Base-by-base conservation (phyloP, 1,284 basidiomycete genomes). In the Sporisorium reilianum region DNA sequence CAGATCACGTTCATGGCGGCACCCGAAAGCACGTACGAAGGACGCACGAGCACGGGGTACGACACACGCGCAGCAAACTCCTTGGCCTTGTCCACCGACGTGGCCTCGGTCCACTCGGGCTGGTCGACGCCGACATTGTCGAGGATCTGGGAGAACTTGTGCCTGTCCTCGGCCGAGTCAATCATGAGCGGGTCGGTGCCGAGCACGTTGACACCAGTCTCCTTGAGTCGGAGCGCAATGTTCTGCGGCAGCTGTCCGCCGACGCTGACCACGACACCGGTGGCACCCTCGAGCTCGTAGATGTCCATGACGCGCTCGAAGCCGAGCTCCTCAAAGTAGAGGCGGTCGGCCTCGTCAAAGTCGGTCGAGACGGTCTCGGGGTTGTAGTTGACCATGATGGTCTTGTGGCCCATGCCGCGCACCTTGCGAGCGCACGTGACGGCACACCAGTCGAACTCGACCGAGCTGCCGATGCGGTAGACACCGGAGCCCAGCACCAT, bases 371-470 rank as follows among this genome's bases (percentile, higher is more conserved):
- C 97, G 5, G 97, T 99, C 87, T 99, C 97, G 18, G 96, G 97
- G 87, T 99, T 99, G 87, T 99, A 99, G 88, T 99, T 99, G 89
- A 99, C 89, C 96, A 99, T 99, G 87, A 99, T 91, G 45, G 97
- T 98, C 87, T 91, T 90, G 86, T 93, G 92, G 84, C 95, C 95
- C 89, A 95, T 92, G 73, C 91, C 90, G 75, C 95, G 89, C 75
- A 99, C 90, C 83, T 92, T 92, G 73, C 97, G 90, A 42, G 95
- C 94, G 85, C 95, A 98, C 3, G 95, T 98, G 54, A 99, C 97
- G 32, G 97, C 97, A 85, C 97, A 99, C 97, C 97, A 99, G 86
- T 99, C 97, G 85, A 99, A 99, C 88, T 99, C 97, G 84, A 99
- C 97, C 72, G 93, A 96, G 85, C 91, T 93, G 59, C 97, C 97